Evolutionary conservation across 495 filamentous ascomycete genomes (phyloP).

Genomic region (Staphylotrichum longicolle): DNA sequence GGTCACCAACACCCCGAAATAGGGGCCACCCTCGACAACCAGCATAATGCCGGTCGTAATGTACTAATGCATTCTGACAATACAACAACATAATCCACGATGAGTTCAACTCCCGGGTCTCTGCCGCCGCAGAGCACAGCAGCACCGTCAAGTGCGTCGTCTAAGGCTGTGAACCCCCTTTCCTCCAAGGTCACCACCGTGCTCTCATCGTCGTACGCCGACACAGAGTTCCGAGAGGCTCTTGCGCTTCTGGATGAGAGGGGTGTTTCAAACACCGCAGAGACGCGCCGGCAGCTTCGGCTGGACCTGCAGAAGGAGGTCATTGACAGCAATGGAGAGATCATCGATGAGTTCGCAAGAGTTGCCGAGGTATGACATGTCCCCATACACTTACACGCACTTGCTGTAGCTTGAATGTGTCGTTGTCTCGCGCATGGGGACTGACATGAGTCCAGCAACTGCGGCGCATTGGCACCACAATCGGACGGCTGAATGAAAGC

Average conservation of each 20-base stretch:
- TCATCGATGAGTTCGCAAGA: conserved; percentile 84
- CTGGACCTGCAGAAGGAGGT: conserved; percentile 90
- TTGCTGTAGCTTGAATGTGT: too few species aligned
- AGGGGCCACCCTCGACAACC: conserved; percentile 3
- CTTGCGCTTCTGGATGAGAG: conserved; percentile 72
- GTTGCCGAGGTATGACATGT: conserved; percentile 72
- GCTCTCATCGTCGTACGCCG: conserved; percentile 87
- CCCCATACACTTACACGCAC: neutral
- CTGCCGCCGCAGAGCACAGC: conserved; percentile 22
- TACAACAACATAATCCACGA: neutral
- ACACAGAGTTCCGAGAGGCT: conserved; percentile 86
- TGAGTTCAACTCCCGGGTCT: conserved; percentile 18
- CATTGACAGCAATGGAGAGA: conserved; percentile 87
- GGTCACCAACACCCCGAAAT: neutral
- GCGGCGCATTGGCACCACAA: conserved; percentile 74
- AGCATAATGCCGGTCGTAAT: neutral
- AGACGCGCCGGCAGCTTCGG: conserved; percentile 75
- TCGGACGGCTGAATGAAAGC: conserved; percentile 73
- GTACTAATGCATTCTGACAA: neutral
- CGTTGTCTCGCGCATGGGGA: neutral
- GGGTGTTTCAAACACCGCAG: conserved; percentile 69
- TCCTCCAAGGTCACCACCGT: conserved; percentile 71
- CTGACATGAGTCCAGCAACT: conserved; percentile 59
- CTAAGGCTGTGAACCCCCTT: conserved; percentile 30
- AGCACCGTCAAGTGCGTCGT: conserved; percentile 11